These are phyloP conservation scores for Sugiyamaella xylanicola DNA, from an alignment of 1,139 yeast genomes.

Conservation along the genomic window DNA sequence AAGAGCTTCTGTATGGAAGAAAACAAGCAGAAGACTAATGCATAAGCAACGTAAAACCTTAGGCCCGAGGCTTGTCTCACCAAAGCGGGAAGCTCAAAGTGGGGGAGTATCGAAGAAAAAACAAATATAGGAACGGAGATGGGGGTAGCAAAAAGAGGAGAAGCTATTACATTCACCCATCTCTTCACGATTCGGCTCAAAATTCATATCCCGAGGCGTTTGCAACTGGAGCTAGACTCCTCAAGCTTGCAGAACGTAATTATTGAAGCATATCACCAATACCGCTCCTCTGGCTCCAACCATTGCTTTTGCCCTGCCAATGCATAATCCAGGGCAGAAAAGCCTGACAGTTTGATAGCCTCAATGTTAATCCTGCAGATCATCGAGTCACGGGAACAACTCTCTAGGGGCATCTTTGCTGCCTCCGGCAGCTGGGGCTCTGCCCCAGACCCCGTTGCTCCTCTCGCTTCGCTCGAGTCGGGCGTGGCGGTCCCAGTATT, in stretches of 20 bases:
- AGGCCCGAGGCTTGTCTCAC: background rate
- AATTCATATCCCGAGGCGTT: no score
- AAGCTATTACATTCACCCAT: no score
- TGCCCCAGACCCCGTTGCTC: background rate
- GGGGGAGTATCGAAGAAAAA: background rate
- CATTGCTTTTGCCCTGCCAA: background rate
- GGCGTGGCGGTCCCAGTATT: background rate
- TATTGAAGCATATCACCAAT: no score
- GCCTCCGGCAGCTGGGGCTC: constrained; percentile 3
- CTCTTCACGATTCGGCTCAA: no score
- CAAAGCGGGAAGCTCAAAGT: background rate
- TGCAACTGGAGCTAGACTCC: no score
- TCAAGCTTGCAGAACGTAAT: no score
- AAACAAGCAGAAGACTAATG: background rate
- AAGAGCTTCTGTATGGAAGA: background rate
- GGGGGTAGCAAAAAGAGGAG: background rate
- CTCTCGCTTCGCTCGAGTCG: background rate
- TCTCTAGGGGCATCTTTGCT: background rate
- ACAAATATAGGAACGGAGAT: background rate
- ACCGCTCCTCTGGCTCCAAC: background rate
- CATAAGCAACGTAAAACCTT: background rate
- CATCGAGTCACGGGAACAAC: background rate
- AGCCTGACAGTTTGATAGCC: background rate
- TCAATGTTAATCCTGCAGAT: background rate
- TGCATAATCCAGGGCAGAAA: background rate